These are phyloP conservation scores for Cystofilobasidium macerans DNA, from an alignment of 768 basidiomycete genomes.

Conservation along the genomic window DNA sequence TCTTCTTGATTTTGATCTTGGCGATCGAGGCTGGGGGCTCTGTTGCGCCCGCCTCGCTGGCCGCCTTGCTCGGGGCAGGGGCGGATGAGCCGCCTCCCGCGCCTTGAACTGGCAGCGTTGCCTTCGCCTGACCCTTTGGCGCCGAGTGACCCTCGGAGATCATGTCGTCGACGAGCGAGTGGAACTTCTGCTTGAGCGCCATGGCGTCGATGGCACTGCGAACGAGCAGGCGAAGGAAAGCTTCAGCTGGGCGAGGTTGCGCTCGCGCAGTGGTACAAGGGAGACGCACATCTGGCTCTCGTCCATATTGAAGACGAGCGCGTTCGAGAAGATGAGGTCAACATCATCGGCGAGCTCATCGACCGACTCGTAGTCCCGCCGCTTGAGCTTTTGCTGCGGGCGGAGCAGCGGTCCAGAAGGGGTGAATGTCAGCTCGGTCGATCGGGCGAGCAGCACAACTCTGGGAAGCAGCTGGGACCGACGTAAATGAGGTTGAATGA, in stretches of 20 bases:
- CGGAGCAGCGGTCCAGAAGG: constrained; percentile 15
- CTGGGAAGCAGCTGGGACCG: constrained; percentile 34
- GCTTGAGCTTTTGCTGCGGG: constrained; percentile 63
- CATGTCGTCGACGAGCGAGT: constrained; percentile 18
- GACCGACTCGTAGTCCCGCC: constrained; percentile 59
- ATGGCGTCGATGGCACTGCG: not conserved
- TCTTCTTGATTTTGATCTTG: constrained; percentile 22
- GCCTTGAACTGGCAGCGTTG: not conserved
- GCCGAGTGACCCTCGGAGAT: not conserved
- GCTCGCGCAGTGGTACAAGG: not conserved
- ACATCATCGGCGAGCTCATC: constrained; percentile 73
- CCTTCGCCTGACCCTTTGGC: not conserved
- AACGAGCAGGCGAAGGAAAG: not conserved
- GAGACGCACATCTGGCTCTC: constrained; percentile 40
- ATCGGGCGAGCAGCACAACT: not conserved
- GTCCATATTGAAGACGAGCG: constrained; percentile 76
- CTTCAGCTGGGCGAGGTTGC: too few species aligned
- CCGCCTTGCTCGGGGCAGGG: not conserved
- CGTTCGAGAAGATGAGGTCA: constrained; percentile 82
- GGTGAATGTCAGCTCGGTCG: too few species aligned
- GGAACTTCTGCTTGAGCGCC: constrained; percentile 3
- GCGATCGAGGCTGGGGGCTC: not conserved
- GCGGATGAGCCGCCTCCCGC: not conserved
- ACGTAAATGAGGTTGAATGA: constrained; percentile 69
- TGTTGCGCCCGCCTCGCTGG: not conserved